Percentiles rank a stretch among this genome's conserved stretches.
These are phyloP conservation scores for Erysimum pusillum DNA, from an alignment of 441 rosid genomes.

Conservation along the genomic window DNA sequence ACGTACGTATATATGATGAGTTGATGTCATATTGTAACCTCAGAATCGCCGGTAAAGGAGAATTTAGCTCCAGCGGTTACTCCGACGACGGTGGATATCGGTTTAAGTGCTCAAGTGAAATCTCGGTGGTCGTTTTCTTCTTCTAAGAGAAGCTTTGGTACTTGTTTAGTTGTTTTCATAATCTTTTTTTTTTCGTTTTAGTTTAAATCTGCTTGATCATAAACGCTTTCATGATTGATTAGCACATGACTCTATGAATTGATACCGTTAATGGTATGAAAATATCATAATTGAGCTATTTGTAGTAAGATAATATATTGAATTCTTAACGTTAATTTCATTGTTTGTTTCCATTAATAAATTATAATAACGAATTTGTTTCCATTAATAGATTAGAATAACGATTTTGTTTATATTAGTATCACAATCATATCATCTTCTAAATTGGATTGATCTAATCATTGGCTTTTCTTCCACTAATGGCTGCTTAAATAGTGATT, in stretches of 20 bases:
- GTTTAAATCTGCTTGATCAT: no score
- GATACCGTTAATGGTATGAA: background rate
- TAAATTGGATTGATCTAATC: background rate
- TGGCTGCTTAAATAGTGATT: constrained; percentile 19
- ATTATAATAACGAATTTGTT: no score
- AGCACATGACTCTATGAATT: background rate
- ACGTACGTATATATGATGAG: no score
- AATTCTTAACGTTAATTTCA: background rate
- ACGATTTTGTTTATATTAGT: background rate
- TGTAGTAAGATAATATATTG: constrained; percentile 1
- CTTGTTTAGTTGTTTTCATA: background rate
- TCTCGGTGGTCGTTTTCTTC: constrained; percentile 52
- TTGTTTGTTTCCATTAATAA: no score
- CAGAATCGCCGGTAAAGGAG: constrained; percentile 40
- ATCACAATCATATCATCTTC: constrained; percentile 1
- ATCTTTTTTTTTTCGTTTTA: background rate
- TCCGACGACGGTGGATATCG: background rate
- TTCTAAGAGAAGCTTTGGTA: constrained; percentile 59
- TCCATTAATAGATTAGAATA: constrained; percentile 15
- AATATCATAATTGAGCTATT: constrained; percentile 6
- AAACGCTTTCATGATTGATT: no score
- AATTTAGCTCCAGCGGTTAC: constrained; percentile 3
- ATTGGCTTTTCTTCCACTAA: constrained; percentile 13
- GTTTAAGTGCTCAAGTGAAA: constrained; percentile 41
- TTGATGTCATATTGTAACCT: background rate